Percentiles rank a stretch among this genome's conserved stretches.
Evolutionary conservation across 257 asterid species (phyloP).

Genomic region (Marsdenia floribunda): DNA sequence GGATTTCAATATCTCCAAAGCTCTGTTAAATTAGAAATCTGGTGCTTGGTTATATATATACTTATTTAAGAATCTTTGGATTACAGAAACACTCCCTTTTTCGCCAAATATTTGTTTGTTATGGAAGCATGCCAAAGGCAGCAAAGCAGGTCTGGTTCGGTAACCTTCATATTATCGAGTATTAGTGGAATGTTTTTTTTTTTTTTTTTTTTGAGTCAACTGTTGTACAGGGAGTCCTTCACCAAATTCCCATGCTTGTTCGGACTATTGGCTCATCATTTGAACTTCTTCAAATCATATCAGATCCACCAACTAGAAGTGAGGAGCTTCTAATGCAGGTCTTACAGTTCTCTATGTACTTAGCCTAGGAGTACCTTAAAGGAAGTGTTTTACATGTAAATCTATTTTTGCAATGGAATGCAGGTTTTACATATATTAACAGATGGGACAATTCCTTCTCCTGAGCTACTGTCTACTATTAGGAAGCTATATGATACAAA

Average conservation of each 20-base stretch:
- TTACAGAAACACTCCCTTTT: constrained; percentile 87
- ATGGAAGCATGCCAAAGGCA: constrained; percentile 46
- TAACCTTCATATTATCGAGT: not conserved
- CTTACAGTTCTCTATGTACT: constrained; percentile 9
- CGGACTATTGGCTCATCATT: constrained; percentile 87
- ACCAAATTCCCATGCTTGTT: constrained; percentile 81
- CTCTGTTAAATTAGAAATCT: not conserved
- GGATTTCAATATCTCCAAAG: not conserved
- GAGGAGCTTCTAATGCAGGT: constrained; percentile 83
- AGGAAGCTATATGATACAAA: constrained; percentile 70
- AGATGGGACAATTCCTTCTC: constrained; percentile 81
- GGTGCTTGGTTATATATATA: not conserved
- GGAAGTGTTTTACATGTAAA: constrained; percentile 23
- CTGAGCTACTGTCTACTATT: constrained; percentile 55
- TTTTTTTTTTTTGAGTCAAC: constrained; percentile 22
- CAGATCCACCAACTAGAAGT: constrained; percentile 81
- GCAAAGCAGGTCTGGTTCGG: constrained; percentile 67
- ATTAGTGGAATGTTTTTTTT: constrained; percentile 12
- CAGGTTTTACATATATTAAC: constrained; percentile 92
- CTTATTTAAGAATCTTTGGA: constrained; percentile 16
- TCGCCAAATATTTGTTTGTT: constrained; percentile 65
- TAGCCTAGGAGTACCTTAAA: constrained; percentile 16
- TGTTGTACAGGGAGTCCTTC: constrained; percentile 72
- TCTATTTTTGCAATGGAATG: constrained; percentile 24
- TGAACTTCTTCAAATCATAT: constrained; percentile 69